Evolutionary conservation across 768 basidiomycete species (phyloP), one percentile per base, ranked within the genome.

Genomic region (Rhodotorula sphaerocarpa): DNA sequence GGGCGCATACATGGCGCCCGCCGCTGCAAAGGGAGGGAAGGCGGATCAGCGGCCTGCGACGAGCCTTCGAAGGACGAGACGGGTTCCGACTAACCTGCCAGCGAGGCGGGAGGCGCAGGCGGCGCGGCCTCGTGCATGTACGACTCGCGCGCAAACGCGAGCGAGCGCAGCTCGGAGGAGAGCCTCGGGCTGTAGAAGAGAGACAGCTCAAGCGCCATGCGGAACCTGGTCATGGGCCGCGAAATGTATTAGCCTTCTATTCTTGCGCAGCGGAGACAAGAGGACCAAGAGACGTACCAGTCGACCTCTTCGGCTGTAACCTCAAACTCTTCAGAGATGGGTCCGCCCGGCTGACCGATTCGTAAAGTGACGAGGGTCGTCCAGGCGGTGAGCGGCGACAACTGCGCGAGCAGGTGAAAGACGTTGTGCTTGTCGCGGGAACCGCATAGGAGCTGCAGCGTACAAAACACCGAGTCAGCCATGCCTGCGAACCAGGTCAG

Each of bases 341-440:
- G 67, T 5, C 67, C 67, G 5, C 47, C 59, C 0, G 59, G 59
- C 12, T 56, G 30, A 3, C 59, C 55, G 41, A 66, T 59, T 0
- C 59, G 57, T 20, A 46, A 11, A 0, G 39, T 21, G 18, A 51
- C 58, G 18, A 67, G 36, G 7, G 27, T 5, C 11, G 61, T 51
- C 66, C 66, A 67, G n/a, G 57, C 42, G 9, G 54, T 50, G 7
- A 67, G 42, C 5, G 53, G 28, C 23, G 44, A 45, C 34, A 67
- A 54, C 14, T 51, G 61, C 23, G 56, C 36, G n/a, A 63, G 27
- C 3, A 63, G 39, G 39, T 67, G 66, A 45, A 53, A 60, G 23
- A 59, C 61, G 51, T 57, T 62, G 50, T 67, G 66, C 55, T 63
- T 63, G 61, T 67, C 61, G 23, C 51, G 43, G 1, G 61, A 63